Evolutionary conservation across 352 stramenopile genomes (phyloP).

Genomic region (Phytopythium sindhum): DNA sequence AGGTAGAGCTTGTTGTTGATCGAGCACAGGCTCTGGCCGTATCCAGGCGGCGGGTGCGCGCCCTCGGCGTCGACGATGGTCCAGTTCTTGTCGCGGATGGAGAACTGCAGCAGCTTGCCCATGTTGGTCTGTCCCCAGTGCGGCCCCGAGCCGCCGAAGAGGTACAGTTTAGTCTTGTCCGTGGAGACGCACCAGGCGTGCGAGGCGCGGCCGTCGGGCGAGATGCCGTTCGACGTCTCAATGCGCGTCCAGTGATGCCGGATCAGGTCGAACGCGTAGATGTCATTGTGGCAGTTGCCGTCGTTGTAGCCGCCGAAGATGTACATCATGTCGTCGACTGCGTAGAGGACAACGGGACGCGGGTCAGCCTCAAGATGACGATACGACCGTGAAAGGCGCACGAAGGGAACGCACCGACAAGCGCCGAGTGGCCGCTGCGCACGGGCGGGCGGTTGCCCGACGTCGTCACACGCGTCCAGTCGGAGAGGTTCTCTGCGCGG

Average conservation of each 20-base stretch:
- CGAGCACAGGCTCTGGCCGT: slow-evolving; percentile 71
- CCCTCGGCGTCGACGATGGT: slow-evolving; percentile 71
- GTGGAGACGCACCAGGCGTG: slow-evolving; percentile 74
- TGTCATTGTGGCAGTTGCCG: slow-evolving; percentile 83
- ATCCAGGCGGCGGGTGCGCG: slow-evolving; percentile 62
- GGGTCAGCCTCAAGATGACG: background rate
- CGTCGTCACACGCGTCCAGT: slow-evolving; percentile 75
- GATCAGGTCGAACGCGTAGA: slow-evolving; percentile 79
- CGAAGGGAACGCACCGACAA: slow-evolving; percentile 46
- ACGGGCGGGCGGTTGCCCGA: slow-evolving; percentile 67
- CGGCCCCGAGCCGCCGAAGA: slow-evolving; percentile 72
- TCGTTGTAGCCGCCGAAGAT: slow-evolving; percentile 85
- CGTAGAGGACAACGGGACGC: background rate
- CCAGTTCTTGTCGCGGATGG: slow-evolving; percentile 75
- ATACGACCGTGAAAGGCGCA: background rate
- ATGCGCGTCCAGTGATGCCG: slow-evolving; percentile 78
- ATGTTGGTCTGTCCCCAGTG: slow-evolving; percentile 88
- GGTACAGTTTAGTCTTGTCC: slow-evolving; percentile 74
- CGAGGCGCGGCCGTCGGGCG: slow-evolving; percentile 64
- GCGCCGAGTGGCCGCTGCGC: slow-evolving; percentile 74
- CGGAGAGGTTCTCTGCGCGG: slow-evolving; percentile 43
- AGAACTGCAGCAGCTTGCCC: slow-evolving; percentile 81
- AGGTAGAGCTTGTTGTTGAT: slow-evolving; percentile 83
- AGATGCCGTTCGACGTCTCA: slow-evolving; percentile 70
- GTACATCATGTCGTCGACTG: slow-evolving; percentile 78